Base-by-base conservation (phyloP, 2,329 filamentous ascomycete genomes). In the Nigrograna mackinnonii region DNA sequence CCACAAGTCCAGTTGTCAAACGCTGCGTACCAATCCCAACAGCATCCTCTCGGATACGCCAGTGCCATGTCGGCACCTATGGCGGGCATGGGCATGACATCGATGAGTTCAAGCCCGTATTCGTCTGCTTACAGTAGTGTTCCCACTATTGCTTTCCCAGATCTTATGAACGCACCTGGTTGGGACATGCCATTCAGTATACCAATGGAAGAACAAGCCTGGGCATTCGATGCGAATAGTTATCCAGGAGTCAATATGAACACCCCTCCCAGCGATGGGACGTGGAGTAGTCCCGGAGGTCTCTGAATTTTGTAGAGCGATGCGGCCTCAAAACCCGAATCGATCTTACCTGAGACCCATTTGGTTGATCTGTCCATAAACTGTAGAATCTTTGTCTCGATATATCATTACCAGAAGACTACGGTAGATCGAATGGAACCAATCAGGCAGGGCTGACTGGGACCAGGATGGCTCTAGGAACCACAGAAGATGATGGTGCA, bases 151-250 rank as follows among this genome's bases (percentile, higher is more conserved):
- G 52, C 55, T 3, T 61, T 60, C 32, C 51, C 52, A 7, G 59
- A 63, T 22, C 39, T 61, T 7, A 61, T 60, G 52, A 54, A 44
- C 42, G 57, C 57, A 3, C 51, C 54, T 4, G 58, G 59, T 7
- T 61, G 59, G 59, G 55, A 57, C 30, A 55, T 51, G 34, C 50
- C 54, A 35, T 63, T 61, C 35, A 44, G 47, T 2, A 57, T 63
- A 19, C 59, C 59, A 16, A 63, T 63, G 59, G 57, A 59, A 40
- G 49, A 61, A 16, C 48, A 54, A 9, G 18, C 47, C 4, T 50
- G 56, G 35, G 32, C 49, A 4, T 50, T 54, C 9, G 57, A 62
- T 37, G 45, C 49, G 2, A 49, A 52, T n/a, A 49, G 47, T 2
- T 57, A 55, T 21, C 26, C 35, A 18, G 50, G 52, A 3, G 35